Conservation (phyloP, 2,329 filamentous ascomycete species). For the Colletotrichum kahawae region DNA sequence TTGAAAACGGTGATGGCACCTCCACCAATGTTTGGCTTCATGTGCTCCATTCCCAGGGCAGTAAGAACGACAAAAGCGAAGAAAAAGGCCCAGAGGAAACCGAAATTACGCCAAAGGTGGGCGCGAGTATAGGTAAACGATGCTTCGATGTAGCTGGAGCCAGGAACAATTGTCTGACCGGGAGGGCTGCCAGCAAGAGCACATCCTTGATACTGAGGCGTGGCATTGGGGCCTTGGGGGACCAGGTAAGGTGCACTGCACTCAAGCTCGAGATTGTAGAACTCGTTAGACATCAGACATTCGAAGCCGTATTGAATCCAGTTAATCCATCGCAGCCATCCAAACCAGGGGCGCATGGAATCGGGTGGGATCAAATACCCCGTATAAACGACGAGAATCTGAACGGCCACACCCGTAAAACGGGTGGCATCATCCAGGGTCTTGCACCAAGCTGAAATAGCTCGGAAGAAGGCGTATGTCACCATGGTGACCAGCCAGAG, state of each 20-base stretch:
- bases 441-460: constrained; percentile 50
- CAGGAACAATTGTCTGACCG: constrained; percentile 55
- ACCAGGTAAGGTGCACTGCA: constrained; percentile 62
- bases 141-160: constrained; percentile 59
- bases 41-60: constrained; percentile 34
- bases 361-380: constrained; percentile 57
- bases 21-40: constrained; percentile 65
- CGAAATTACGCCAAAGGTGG: constrained; percentile 67
- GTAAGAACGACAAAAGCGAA: constrained; percentile 51
- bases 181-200: constrained; percentile 61
- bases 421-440: constrained; percentile 50
- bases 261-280: constrained; percentile 55
- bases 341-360: constrained; percentile 46
- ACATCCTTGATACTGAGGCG: constrained; percentile 62
- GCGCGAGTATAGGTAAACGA: constrained; percentile 57
- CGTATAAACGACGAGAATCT: constrained; percentile 32
- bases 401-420: constrained; percentile 31
- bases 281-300: constrained; percentile 70
- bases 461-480: constrained; percentile 59
- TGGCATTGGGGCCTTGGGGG: constrained; percentile 50
- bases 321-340: constrained; percentile 64
- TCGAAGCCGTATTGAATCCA: constrained; percentile 67
- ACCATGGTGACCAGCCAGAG: constrained; percentile 58
- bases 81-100: constrained; percentile 56
- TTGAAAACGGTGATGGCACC: constrained; percentile 67